Evolutionary conservation across 1,284 basidiomycete species (phyloP).

Genomic region (Cutaneotrichosporon daszewskae): DNA sequence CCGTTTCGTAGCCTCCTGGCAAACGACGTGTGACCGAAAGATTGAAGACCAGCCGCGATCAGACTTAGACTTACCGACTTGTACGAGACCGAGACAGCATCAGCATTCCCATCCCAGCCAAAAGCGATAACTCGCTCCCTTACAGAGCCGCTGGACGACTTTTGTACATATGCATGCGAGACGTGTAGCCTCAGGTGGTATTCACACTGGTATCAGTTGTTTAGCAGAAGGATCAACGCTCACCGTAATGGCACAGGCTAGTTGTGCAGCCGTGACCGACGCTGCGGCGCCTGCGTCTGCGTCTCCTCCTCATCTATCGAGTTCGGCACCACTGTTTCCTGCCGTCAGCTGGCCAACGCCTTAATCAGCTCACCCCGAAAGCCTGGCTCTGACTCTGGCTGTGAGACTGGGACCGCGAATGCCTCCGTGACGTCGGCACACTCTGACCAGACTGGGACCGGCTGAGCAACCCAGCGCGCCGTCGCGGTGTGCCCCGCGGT

Average conservation of each 20-base stretch:
- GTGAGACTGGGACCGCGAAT: slow-evolving; percentile 1
- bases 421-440: not conserved
- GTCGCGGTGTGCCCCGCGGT: not conserved
- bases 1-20: too few species aligned
- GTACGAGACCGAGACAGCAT: too few species aligned
- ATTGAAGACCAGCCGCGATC: too few species aligned
- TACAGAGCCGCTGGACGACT: not conserved
- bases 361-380: not conserved
- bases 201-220: not conserved
- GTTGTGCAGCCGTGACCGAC: too few species aligned
- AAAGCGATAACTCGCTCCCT: too few species aligned
- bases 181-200: too few species aligned
- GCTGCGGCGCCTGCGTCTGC: too few species aligned
- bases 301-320: slow-evolving; percentile 3
- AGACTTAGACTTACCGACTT: too few species aligned
- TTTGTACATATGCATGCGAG: too few species aligned
- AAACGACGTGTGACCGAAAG: too few species aligned
- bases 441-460: not conserved
- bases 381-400: not conserved
- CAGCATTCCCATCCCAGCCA: too few species aligned
- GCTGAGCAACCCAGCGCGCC: not conserved
- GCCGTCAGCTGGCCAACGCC: too few species aligned
- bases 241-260: not conserved
- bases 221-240: not conserved
- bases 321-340: slow-evolving; percentile 11